Evolutionary conservation across 768 basidiomycete species (phyloP).

Genomic region (Chalciporus pseudorubinellus): DNA sequence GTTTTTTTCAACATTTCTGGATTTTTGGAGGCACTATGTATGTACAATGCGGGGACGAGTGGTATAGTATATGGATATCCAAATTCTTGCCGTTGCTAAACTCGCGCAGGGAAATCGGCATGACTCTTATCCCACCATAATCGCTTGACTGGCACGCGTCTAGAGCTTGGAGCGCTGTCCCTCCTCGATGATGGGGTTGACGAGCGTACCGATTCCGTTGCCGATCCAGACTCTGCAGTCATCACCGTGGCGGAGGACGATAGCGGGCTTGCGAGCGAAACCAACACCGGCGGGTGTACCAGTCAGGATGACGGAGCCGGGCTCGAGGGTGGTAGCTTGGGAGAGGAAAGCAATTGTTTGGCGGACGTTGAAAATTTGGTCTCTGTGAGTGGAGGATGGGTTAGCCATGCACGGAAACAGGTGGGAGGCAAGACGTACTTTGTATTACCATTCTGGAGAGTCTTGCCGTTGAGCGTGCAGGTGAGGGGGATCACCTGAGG

Average conservation of each 20-base stretch:
- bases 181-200: slow-evolving; percentile 79
- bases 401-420: neutral
- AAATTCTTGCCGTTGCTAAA: too few species aligned
- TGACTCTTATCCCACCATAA: neutral
- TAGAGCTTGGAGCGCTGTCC: slow-evolving; percentile 44
- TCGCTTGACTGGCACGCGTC: neutral
- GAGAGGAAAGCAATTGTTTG: slow-evolving; percentile 79
- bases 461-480: slow-evolving; percentile 61
- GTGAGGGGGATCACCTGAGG: slow-evolving; percentile 64
- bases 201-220: slow-evolving; percentile 72
- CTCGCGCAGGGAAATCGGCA: neutral
- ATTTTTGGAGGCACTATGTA: too few species aligned
- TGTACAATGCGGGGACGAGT: too few species aligned
- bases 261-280: slow-evolving; percentile 66
- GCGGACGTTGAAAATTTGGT: slow-evolving; percentile 78
- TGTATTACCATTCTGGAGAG: slow-evolving; percentile 76
- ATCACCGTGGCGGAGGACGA: slow-evolving; percentile 75
- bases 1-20: neutral
- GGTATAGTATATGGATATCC: neutral
- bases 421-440: slow-evolving; percentile 39
- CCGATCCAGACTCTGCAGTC: slow-evolving; percentile 66
- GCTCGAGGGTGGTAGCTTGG: slow-evolving; percentile 78
- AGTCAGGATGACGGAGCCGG: slow-evolving; percentile 81
- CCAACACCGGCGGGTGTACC: slow-evolving; percentile 83
- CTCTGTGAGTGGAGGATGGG: slow-evolving; percentile 38